Base-by-base conservation (phyloP, 495 filamentous ascomycete genomes). In the Aspergillus biplanus region DNA sequence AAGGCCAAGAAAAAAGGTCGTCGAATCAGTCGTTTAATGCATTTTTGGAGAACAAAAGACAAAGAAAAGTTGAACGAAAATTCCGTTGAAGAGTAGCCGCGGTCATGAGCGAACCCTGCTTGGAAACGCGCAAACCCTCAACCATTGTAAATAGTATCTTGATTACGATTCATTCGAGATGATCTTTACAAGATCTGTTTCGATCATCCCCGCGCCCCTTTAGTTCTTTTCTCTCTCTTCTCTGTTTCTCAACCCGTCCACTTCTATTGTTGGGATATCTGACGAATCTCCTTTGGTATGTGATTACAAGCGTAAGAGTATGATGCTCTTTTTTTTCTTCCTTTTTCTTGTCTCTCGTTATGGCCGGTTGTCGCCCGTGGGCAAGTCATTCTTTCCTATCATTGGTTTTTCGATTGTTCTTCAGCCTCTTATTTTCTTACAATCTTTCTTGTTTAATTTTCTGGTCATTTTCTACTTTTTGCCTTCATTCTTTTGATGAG, bases 21-120 rank as follows among this genome's bases (percentile, higher is more conserved):
- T 66, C 85, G 91, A 39, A 78, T 96, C 42, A 92, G 90, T 71
- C 87, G 90, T 39, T 78, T 95, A 69, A 88, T 95, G 85, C 88
- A 90, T 59, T 96, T 95, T 69, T 95, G 90, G 90, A 92, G 89
- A 71, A 74, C 83, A 15, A 84, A 79, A 64, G 83, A 83, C 50
- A 83, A 82, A 61, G 76, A 80, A 34, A 75, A 69, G 65, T 39
- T 67, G 44, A 58, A 62, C 31, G 66, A 63, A 18, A 61, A 68
- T 52, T 39, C 64, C 42, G 32, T 67, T 55, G 56, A 56, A 44
- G 60, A 71, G 47, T 71, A 79, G 61, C 65, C 63, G 61, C 68
- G 65, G 27, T 61, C 62, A 66, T 68, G 60, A 73, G 48, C 60
- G 58, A 61, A 65, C 48, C 52, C 52, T 53, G 56, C 42, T 60